Percentiles rank a stretch among this genome's conserved stretches.
phyloP scores from a whole-genome alignment of 116 monocot genomes.

The Papilionanthe hybrid region DNA sequence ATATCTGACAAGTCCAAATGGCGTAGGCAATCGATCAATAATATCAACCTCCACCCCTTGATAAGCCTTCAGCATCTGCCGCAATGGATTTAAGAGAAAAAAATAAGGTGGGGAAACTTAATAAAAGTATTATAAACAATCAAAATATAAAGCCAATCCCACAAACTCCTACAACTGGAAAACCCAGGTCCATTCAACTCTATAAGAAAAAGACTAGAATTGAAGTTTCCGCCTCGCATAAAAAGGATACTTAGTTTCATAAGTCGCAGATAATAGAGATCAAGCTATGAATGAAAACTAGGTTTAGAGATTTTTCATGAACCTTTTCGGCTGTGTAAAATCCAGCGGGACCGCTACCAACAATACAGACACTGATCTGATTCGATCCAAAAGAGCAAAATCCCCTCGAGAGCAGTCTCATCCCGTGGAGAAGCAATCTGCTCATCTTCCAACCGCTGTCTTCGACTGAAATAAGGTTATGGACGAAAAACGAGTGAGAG shows the following conservation, averaged over 20 bases:
- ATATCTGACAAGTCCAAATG: conserved; percentile 90
- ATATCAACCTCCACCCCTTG: conserved; percentile 67
- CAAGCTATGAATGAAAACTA: background rate
- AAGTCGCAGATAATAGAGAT: background rate
- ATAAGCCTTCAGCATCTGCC: conserved; percentile 74
- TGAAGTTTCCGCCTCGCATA: background rate
- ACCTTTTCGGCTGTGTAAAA: conserved; percentile 96
- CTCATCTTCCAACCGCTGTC: conserved; percentile 9
- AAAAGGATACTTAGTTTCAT: background rate
- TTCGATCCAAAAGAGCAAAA: conserved; percentile 22
- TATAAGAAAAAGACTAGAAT: background rate
- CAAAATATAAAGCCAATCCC: too few relatives aligned
- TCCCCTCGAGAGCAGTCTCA: conserved; percentile 20
- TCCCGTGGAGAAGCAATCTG: conserved; percentile 10
- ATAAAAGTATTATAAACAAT: background rate
- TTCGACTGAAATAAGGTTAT: background rate
- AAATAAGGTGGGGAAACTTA: background rate
- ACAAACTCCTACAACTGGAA: too few relatives aligned
- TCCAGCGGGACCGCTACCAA: conserved; percentile 93
- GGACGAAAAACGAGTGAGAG: background rate
- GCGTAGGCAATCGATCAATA: conserved; percentile 81
- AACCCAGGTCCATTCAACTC: too few relatives aligned
- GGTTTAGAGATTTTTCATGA: background rate
- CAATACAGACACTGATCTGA: conserved; percentile 67
- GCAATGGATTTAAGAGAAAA: background rate